phyloP scores from a whole-genome alignment of 1,139 yeast genomes.

The Suhomyces chickasaworum region DNA sequence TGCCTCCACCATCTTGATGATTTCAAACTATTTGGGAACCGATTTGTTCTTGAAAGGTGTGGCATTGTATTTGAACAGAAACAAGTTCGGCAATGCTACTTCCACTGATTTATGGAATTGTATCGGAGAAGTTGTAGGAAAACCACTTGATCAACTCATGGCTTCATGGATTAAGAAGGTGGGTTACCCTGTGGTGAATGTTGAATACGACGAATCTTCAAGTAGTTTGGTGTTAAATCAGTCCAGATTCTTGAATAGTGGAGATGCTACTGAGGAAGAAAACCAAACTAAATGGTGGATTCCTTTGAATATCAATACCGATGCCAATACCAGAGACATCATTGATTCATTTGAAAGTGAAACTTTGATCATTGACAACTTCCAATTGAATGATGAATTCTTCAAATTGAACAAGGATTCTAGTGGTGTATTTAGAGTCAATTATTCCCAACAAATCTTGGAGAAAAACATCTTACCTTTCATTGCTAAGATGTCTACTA shows the following conservation, averaged over 20 bases:
- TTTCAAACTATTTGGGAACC: conserved; percentile 67
- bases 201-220: conserved; percentile 45
- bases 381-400: conserved; percentile 31
- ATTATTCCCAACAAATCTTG: conserved; percentile 56
- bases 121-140: conserved; percentile 69
- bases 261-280: conserved; percentile 67
- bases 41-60: conserved; percentile 72
- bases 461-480: conserved; percentile 44
- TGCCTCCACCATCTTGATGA: conserved; percentile 72
- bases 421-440: conserved; percentile 67
- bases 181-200: conserved; percentile 81
- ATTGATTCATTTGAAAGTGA: conserved; percentile 41
- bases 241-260: conserved; percentile 76
- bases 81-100: conserved; percentile 74
- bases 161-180: conserved; percentile 79
- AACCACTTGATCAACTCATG: conserved; percentile 74
- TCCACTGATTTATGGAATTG: conserved; percentile 83
- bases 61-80: conserved; percentile 64
- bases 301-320: conserved; percentile 51
- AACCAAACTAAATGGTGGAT: conserved; percentile 67
- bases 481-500: conserved; percentile 49
- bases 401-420: conserved; percentile 66
- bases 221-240: conserved; percentile 56
- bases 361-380: conserved; percentile 25
- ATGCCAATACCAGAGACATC: conserved; percentile 9